A percentile compares a stretch with the other conserved stretches of the same genome.
phyloP scores from a whole-genome alignment of 768 basidiomycete genomes.

The Mycena sanguinolenta region DNA sequence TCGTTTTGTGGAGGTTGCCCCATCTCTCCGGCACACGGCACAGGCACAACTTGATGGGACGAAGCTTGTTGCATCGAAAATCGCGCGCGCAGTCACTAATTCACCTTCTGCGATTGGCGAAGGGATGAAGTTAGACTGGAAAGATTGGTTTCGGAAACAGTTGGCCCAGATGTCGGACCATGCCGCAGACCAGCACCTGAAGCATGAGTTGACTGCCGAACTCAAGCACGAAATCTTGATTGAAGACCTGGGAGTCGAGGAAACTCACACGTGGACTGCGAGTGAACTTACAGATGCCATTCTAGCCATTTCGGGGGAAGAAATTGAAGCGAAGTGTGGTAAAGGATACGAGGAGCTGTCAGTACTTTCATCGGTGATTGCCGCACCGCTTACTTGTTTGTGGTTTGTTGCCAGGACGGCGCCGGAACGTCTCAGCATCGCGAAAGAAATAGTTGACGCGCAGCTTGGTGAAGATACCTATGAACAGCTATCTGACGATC shows the following conservation, averaged over 20 bases:
- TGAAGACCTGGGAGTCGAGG: background rate
- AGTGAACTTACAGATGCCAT: background rate
- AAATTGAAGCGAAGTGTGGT: background rate
- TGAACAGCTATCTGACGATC: background rate
- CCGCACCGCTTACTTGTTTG: background rate
- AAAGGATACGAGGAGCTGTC: background rate
- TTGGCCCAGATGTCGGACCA: background rate
- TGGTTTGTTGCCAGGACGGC: background rate
- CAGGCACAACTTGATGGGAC: too few relatives aligned
- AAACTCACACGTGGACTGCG: background rate
- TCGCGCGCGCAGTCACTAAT: too few relatives aligned
- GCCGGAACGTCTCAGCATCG: background rate
- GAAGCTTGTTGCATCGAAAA: too few relatives aligned
- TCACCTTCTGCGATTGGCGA: too few relatives aligned
- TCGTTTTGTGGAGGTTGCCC: too few relatives aligned
- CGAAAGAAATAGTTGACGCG: background rate
- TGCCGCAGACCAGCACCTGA: background rate
- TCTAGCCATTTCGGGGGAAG: background rate
- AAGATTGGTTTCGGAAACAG: too few relatives aligned
- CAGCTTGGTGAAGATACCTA: background rate
- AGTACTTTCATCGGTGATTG: background rate
- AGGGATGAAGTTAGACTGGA: too few relatives aligned
- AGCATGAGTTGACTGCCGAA: background rate
- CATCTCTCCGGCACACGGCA: too few relatives aligned
- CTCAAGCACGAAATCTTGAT: background rate